Base-by-base conservation (phyloP, 139 green algal genomes). In the Coelastrella sp. region DNA sequence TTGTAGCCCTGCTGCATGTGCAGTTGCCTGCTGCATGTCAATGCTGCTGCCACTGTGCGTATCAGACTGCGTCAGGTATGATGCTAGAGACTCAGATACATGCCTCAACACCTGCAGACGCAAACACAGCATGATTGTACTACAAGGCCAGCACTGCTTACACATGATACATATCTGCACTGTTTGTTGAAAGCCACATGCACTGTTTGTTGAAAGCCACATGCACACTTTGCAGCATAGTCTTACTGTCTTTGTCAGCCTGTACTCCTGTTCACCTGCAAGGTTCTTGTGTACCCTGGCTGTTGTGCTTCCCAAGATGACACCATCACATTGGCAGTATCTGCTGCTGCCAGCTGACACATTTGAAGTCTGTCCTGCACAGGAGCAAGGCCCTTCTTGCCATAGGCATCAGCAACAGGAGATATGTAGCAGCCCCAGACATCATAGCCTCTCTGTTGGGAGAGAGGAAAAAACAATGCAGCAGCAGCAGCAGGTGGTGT, bases 341-440 rank as follows among this genome's bases (percentile, higher is more conserved):
- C 74, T 63, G 34, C 85, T 25, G 88, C 69, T 4, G 91, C 93
- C 73, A 93, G 57, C 59, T 89, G 76, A 83, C 90, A 95, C 94
- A 97, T 97, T 19, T 60, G 81, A 27, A 98, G 30, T 11, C 95
- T 89, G 75, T 98, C 88, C 7, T 53, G 5, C 3, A 87, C 88
- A 3, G 90, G 81, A 0, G 89, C 87, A 32, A 98, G 92, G 11
- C 72, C 88, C 5, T 83, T 34, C 90, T 98, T 98, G 67, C 88
- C 90, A 82, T 98, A 98, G 0, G 84, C 90, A 80, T 97, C 93
- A 37, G 90, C 89, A 11, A 98, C 95, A 3, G 95, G 95, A 2
- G 93, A 96, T 76, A 98, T 81, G 85, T 96, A 97, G 34, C 81
- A 93, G 23, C 95, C 94, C 43, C 94, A 85, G 9, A 97, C 95